Conservation (phyloP, 2,329 filamentous ascomycete genomes). For the Akanthomyces lecanii region DNA sequence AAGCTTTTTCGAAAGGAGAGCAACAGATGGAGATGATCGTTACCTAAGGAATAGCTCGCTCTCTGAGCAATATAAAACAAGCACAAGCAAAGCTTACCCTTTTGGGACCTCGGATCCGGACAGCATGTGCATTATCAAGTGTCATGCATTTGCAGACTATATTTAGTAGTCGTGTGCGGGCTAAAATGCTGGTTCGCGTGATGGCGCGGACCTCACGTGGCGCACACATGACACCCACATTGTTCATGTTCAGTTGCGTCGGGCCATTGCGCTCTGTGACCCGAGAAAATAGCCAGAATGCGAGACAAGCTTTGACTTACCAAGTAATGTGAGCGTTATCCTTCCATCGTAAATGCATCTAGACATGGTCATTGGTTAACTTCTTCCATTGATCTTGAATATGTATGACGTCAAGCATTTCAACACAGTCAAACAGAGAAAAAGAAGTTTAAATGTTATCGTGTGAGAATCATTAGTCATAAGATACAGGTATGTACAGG, state of each 20-base stretch:
- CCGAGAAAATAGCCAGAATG: not conserved
- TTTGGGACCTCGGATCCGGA: not conserved
- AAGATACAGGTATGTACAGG: conserved; percentile 36
- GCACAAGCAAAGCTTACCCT: not conserved
- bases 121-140: not conserved
- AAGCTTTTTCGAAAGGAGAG: not conserved
- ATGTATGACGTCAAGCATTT: not conserved
- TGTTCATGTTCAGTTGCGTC: not conserved
- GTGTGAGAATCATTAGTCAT: conserved; percentile 31
- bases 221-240: not conserved
- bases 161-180: not conserved
- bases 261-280: not conserved
- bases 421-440: not conserved
- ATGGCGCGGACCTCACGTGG: not conserved
- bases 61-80: not conserved
- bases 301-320: not conserved
- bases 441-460: conserved; percentile 1
- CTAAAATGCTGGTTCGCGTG: not conserved
- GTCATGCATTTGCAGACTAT: not conserved
- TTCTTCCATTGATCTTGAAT: not conserved
- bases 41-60: not conserved
- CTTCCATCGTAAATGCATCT: not conserved
- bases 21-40: not conserved
- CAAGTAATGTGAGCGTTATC: not conserved
- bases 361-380: conserved; percentile 1